Percentiles rank a stretch among this genome's conserved stretches.
Evolutionary conservation across 23 red algal genomes (phyloP).

Genomic region (Chondrus crispus): DNA sequence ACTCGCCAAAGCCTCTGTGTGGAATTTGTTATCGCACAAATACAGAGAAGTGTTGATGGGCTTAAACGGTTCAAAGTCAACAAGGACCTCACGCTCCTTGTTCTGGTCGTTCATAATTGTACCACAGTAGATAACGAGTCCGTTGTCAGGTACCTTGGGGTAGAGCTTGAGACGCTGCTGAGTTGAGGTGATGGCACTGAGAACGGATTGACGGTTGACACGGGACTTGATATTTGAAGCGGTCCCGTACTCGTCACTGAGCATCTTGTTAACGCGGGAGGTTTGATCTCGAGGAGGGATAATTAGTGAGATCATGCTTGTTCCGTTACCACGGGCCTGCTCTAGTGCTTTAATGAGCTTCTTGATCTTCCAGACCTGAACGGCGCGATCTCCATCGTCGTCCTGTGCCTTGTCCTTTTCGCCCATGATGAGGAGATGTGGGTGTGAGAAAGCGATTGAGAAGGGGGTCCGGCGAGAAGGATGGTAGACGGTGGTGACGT

Average conservation of each 20-base stretch:
- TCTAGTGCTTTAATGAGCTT: constrained; percentile 98
- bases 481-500: neutral
- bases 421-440: constrained; percentile 24
- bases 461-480: neutral
- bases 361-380: constrained; percentile 94
- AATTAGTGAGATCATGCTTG: constrained; percentile 97
- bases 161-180: constrained; percentile 99
- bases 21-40: constrained; percentile 96
- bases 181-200: constrained; percentile 96
- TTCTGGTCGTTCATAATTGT: constrained; percentile 96
- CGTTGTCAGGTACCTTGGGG: constrained; percentile 81
- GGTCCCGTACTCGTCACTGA: constrained; percentile 95
- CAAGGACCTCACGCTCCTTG: constrained; percentile 93
- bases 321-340: constrained; percentile 94
- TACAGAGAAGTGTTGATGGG: constrained; percentile 99
- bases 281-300: constrained; percentile 94
- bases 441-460: neutral
- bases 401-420: constrained; percentile 57
- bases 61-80: constrained; percentile 99
- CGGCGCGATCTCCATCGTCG: constrained; percentile 87
- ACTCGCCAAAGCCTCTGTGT: constrained; percentile 83
- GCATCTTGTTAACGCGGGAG: constrained; percentile 76
- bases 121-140: constrained; percentile 96
- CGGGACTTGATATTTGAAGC: constrained; percentile 99
- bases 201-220: constrained; percentile 97